Percentiles rank a stretch among this genome's conserved stretches.
Evolutionary conservation across 163 green algal species (phyloP).

Genomic region (Scenedesmus sp.): DNA sequence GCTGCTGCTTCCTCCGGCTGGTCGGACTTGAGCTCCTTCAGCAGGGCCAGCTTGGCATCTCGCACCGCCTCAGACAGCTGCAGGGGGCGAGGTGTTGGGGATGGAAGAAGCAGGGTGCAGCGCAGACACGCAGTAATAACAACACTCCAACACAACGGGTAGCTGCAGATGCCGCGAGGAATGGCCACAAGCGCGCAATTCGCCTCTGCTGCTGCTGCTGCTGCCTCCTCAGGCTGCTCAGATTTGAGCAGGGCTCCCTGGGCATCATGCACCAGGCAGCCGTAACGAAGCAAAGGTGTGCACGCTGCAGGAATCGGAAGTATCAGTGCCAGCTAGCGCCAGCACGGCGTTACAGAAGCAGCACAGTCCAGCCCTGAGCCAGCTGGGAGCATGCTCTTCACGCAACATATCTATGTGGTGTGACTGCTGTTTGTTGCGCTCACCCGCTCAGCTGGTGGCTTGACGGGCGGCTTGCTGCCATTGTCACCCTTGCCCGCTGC

Average conservation of each 20-base stretch:
- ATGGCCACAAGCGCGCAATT: too few relatives aligned
- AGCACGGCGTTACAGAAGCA: background rate
- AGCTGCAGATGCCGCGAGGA: too few relatives aligned
- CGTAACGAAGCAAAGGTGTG: background rate
- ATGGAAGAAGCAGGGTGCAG: too few relatives aligned
- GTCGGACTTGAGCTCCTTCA: slow-evolving; percentile 39
- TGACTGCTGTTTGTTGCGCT: background rate
- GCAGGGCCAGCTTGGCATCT: slow-evolving; percentile 30
- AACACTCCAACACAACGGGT: too few relatives aligned
- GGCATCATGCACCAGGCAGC: slow-evolving; percentile 25
- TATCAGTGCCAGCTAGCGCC: background rate
- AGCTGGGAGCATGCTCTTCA: too few relatives aligned
- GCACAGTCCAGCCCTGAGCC: background rate
- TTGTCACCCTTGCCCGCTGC: slow-evolving; percentile 1
- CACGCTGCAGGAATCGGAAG: background rate
- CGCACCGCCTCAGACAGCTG: slow-evolving; percentile 17
- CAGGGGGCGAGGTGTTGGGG: too few relatives aligned
- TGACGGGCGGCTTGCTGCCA: background rate
- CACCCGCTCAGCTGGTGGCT: slow-evolving; percentile 31
- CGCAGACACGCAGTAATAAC: too few relatives aligned
- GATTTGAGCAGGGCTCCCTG: slow-evolving; percentile 43
- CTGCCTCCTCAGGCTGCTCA: too few relatives aligned
- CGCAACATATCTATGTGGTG: too few relatives aligned
- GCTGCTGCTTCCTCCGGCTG: slow-evolving; percentile 17
- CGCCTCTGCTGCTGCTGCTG: too few relatives aligned